Percentiles rank a stretch among this genome's conserved stretches.
phyloP scores from a whole-genome alignment of 2,329 filamentous ascomycete genomes.

The Alternaria triticina region DNA sequence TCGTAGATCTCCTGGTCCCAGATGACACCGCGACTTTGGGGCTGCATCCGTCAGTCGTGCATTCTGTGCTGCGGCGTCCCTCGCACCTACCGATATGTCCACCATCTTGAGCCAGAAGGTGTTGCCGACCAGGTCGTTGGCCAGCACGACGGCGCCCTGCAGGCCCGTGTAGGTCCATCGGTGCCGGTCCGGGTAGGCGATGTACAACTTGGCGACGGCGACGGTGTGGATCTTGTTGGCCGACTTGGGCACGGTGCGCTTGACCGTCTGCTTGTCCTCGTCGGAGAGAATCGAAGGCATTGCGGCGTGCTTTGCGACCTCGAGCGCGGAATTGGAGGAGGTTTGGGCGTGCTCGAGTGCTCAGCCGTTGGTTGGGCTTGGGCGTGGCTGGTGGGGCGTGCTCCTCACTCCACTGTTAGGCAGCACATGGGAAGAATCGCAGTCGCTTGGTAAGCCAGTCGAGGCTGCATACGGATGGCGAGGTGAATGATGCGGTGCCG shows the following conservation, averaged over 20 bases:
- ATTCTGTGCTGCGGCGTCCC: neutral
- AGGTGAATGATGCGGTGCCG: constrained; percentile 12
- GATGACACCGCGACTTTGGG: constrained; percentile 39
- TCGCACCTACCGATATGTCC: constrained; percentile 80
- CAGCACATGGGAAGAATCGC: constrained; percentile 37
- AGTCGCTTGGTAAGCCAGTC: constrained; percentile 11
- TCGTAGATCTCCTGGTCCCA: constrained; percentile 89
- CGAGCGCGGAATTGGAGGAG: constrained; percentile 19
- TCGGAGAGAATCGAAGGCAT: constrained; percentile 78
- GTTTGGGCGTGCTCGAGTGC: constrained; percentile 12
- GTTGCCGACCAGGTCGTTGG: constrained; percentile 92
- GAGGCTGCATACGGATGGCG: constrained; percentile 8
- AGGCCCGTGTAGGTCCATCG: constrained; percentile 95
- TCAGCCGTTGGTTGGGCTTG: constrained; percentile 16
- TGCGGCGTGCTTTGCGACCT: constrained; percentile 17
- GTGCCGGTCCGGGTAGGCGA: constrained; percentile 83
- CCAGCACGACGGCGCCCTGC: constrained; percentile 88
- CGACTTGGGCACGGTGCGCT: constrained; percentile 89
- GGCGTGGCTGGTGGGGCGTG: constrained; percentile 33
- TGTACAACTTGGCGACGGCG: constrained; percentile 89
- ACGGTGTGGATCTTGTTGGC: constrained; percentile 98
- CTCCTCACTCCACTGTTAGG: constrained; percentile 28
- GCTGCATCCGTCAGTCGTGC: constrained; percentile 59
- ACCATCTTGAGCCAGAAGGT: constrained; percentile 98
- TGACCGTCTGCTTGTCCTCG: constrained; percentile 95